Percentiles rank a stretch among this genome's conserved stretches.
phyloP scores from a whole-genome alignment of 495 filamentous ascomycete species.

The Penicillium samsonianum region DNA sequence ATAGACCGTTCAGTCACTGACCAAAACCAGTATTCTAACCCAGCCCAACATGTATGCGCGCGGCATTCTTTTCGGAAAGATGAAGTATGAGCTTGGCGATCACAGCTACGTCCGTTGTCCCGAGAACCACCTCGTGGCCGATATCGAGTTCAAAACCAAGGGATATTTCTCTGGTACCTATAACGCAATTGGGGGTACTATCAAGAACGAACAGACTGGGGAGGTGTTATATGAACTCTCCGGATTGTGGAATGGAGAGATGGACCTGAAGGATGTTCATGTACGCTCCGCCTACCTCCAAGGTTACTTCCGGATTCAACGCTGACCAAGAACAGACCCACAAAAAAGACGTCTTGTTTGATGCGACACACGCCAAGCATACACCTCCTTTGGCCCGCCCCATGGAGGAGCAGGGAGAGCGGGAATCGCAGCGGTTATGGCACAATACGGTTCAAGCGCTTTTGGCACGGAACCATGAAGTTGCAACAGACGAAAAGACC shows the following conservation, averaged over 20 bases:
- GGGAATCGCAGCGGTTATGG: slow-evolving; percentile 91
- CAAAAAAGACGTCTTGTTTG: slow-evolving; percentile 85
- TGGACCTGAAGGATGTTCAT: slow-evolving; percentile 80
- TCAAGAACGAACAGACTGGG: slow-evolving; percentile 86
- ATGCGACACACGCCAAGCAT: slow-evolving; percentile 74
- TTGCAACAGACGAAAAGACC: slow-evolving; percentile 92
- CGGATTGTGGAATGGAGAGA: slow-evolving; percentile 91
- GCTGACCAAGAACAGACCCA: slow-evolving; percentile 61
- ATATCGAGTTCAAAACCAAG: slow-evolving; percentile 98
- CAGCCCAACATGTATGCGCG: slow-evolving; percentile 99
- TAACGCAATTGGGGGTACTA: slow-evolving; percentile 89
- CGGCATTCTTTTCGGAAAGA: slow-evolving; percentile 96
- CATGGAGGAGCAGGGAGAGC: slow-evolving; percentile 81
- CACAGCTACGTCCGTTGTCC: slow-evolving; percentile 94
- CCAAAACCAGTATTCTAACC: slow-evolving; percentile 68
- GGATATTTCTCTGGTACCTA: slow-evolving; percentile 96
- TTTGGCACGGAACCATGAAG: slow-evolving; percentile 79
- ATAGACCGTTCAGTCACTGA: slow-evolving; percentile 12
- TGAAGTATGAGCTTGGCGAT: slow-evolving; percentile 99
- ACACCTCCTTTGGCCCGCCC: slow-evolving; percentile 75
- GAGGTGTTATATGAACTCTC: slow-evolving; percentile 87
- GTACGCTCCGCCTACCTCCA: slow-evolving; percentile 47
- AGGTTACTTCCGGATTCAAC: neutral
- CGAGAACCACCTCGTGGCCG: slow-evolving; percentile 80
- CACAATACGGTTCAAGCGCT: slow-evolving; percentile 75